Conservation (phyloP, 345 rosid species). For the Tarenaya hassleriana region DNA sequence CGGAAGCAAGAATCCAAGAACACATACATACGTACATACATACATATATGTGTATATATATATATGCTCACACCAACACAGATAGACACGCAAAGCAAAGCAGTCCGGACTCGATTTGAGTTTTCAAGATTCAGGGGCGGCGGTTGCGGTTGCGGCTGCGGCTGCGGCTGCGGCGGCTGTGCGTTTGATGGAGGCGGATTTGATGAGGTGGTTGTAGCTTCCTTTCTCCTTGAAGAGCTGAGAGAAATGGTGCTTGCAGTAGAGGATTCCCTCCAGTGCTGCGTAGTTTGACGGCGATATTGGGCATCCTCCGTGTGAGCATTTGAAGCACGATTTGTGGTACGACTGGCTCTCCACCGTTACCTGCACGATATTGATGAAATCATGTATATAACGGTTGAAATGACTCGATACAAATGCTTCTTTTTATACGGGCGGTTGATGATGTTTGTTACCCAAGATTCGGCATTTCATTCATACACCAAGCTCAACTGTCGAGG, state of each 20-base stretch:
- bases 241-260: conserved; percentile 87
- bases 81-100: too few relatives aligned
- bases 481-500: conserved; percentile 3
- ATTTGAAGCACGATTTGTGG: conserved; percentile 88
- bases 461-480: neutral
- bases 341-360: conserved; percentile 75
- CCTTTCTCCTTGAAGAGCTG: conserved; percentile 94
- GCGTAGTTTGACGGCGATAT: conserved; percentile 71
- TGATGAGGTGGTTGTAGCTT: conserved; percentile 88
- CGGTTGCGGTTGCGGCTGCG: conserved; percentile 40
- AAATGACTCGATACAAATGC: too few relatives aligned
- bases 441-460: too few relatives aligned
- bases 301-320: conserved; percentile 72
- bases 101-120: too few relatives aligned
- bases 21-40: too few relatives aligned
- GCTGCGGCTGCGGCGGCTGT: conserved; percentile 61
- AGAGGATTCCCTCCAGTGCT: conserved; percentile 65
- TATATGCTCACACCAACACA: too few relatives aligned
- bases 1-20: too few relatives aligned
- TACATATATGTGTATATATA: too few relatives aligned
- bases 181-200: conserved; percentile 82
- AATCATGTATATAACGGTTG: neutral
- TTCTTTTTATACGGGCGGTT: too few relatives aligned
- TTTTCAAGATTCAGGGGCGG: conserved; percentile 39
- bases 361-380: conserved; percentile 38